Evolutionary conservation across 208 protist genomes (phyloP), one percentile per base, ranked within the genome.

Genomic region (Angomonas deanei): DNA sequence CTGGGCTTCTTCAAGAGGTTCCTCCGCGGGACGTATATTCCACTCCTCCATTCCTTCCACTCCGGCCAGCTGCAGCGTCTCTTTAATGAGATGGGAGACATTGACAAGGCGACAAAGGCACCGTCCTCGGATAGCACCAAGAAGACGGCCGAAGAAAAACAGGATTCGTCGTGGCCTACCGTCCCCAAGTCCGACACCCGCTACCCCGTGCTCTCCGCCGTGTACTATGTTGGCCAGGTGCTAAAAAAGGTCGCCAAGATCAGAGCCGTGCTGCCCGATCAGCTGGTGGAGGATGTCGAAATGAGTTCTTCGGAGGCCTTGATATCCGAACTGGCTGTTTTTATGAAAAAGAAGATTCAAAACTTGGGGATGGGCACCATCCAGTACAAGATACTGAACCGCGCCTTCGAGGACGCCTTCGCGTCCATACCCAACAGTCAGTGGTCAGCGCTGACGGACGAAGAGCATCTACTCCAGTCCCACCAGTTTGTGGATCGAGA

Each of bases 161-260:
- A 3, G 11, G 15, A 36, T 3, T 68, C 55, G 34, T 38, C 69
- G 48, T 91, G 84, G 83, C 85, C 88, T 15, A 87, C 85, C 5
- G 76, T 91, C 4, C 68, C 63, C 6, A 63, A 77, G 34, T 34
- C 61, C 19, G 74, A 74, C 13, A 56, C 66, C 17, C 21, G 38
- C 2, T 82, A 72, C 55, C 84, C 88, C 10, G 68, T 94, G 27
- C 67, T 94, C 13, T 59, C 70, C 13, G 88, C 82, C 65, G 82
- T 91, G 28, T 68, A 81, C 42, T 94, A 94, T 55, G 82, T 94
- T 30, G 84, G 82, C 28, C 75, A 80, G 48, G 79, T 92, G 26
- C 26, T 92, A 24, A 68, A 80, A 38, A 92, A 91, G 74, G 52
- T 94, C 11, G 56, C 68, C 32, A 57, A 59, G n/a, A 71, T 92